Evolutionary conservation across 2,329 filamentous ascomycete genomes (phyloP).

Genomic region (Curvularia sp.): DNA sequence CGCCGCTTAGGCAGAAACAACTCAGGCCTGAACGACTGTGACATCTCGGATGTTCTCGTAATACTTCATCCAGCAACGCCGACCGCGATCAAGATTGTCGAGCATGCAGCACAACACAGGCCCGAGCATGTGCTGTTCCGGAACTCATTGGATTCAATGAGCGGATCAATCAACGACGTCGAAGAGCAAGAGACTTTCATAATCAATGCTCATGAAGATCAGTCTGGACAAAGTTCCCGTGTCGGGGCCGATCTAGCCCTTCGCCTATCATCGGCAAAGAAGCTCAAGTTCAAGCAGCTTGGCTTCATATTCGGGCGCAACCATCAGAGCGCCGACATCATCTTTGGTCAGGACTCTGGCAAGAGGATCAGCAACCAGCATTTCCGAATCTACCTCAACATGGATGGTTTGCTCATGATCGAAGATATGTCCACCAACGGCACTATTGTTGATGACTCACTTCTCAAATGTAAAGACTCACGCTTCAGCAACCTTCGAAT

Average conservation of each 20-base stretch:
- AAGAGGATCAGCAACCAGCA: slow-evolving; percentile 91
- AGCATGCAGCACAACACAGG: slow-evolving; percentile 58
- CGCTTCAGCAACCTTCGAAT: slow-evolving; percentile 63
- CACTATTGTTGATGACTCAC: slow-evolving; percentile 78
- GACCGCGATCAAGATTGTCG: slow-evolving; percentile 75
- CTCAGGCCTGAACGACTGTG: slow-evolving; percentile 81
- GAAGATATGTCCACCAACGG: slow-evolving; percentile 97
- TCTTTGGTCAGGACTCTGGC: slow-evolving; percentile 68
- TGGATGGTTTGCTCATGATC: slow-evolving; percentile 86
- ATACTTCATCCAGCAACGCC: slow-evolving; percentile 81
- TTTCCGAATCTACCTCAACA: slow-evolving; percentile 90
- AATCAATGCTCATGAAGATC: slow-evolving; percentile 52
- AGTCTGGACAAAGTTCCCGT: slow-evolving; percentile 27
- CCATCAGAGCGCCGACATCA: slow-evolving; percentile 71
- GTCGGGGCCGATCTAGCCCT: slow-evolving; percentile 72
- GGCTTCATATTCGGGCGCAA: slow-evolving; percentile 93
- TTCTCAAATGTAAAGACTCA: slow-evolving; percentile 63
- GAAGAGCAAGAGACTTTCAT: slow-evolving; percentile 58
- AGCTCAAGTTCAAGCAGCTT: slow-evolving; percentile 68
- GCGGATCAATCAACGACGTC: slow-evolving; percentile 46
- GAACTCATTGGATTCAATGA: slow-evolving; percentile 53
- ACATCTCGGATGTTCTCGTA: slow-evolving; percentile 87
- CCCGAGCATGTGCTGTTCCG: slow-evolving; percentile 66
- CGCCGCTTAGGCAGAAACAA: slow-evolving; percentile 79
- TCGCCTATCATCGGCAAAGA: slow-evolving; percentile 70